These are phyloP conservation scores for Leccinum incarnatum DNA, from an alignment of 768 basidiomycete genomes.

Conservation along the genomic window DNA sequence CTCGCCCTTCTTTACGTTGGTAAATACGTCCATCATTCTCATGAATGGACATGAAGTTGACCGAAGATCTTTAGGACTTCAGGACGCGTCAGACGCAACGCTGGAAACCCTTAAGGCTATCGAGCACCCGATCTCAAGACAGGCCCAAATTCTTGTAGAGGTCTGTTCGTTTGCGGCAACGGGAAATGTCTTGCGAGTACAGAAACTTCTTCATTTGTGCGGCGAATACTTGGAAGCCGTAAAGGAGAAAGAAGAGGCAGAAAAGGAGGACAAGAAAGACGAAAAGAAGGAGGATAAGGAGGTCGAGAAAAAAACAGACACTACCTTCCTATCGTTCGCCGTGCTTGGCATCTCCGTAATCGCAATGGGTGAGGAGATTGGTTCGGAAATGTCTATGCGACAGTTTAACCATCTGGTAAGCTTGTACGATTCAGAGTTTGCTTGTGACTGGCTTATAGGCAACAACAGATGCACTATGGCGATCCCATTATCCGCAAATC, in stretches of 20 bases:
- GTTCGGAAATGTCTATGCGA: slow-evolving; percentile 95
- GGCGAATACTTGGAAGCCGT: slow-evolving; percentile 77
- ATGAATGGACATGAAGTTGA: slow-evolving; percentile 7
- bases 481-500: slow-evolving; percentile 89
- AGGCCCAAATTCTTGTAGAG: slow-evolving; percentile 88
- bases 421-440: slow-evolving; percentile 5
- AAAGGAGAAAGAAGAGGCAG: slow-evolving; percentile 36
- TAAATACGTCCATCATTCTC: slow-evolving; percentile 33
- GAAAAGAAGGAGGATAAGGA: slow-evolving; percentile 63
- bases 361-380: slow-evolving; percentile 98
- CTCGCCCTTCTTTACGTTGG: slow-evolving; percentile 90
- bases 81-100: slow-evolving; percentile 92
- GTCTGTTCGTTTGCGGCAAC: slow-evolving; percentile 94
- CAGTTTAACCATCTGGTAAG: slow-evolving; percentile 95
- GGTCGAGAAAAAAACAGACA: slow-evolving; percentile 55
- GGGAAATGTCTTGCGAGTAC: slow-evolving; percentile 91
- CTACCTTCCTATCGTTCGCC: slow-evolving; percentile 88
- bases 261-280: slow-evolving; percentile 43
- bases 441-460: slow-evolving; percentile 14
- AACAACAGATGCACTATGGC: slow-evolving; percentile 93
- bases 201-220: slow-evolving; percentile 89
- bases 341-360: slow-evolving; percentile 92
- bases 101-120: slow-evolving; percentile 92
- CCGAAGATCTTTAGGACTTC: slow-evolving; percentile 57
- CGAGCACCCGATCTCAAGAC: slow-evolving; percentile 87